Base-by-base conservation (phyloP, 2,329 filamentous ascomycete species). In the Phoma sp. region DNA sequence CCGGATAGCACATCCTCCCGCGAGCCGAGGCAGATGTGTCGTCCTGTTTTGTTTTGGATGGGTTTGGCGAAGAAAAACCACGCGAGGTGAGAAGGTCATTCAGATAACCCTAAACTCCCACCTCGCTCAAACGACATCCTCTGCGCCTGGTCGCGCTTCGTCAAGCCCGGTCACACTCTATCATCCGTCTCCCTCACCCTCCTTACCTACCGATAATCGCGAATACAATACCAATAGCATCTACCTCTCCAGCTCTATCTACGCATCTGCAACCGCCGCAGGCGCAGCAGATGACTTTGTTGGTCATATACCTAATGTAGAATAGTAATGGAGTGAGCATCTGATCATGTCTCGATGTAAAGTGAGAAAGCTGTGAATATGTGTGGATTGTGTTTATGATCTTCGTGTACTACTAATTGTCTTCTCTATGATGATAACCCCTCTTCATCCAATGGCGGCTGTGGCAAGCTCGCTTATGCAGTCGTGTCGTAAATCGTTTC, bases 1-100 rank as follows among this genome's bases (percentile, higher is more conserved):
- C 66, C 62, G 66, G 72, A 74, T 69, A 73, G 69, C 65, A 65
- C 63, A 62, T 68, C 55, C 68, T 65, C 64, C 62, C 59, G 57
- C 64, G 63, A 67, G 56, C 65, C 56, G 58, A 56, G 54, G 64
- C 62, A 65, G 62, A 60, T 57, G 57, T 63, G 61, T 60, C 63
- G 61, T 71, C 67, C 59, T 64, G 59, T 63, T 61, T 59, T 37
- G 54, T 54, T 53, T 53, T 52, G 32, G 38, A 54, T 61, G 57
- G 58, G 58, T 42, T 57, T 56, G 55, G 34, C 39, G 39, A 54
- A 46, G 51, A 49, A 30, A 10, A 37, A 20, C 20, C 33, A n/a
- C 32, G 32, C 37, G 29, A 49, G 34, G 33, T 32, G 45, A 32
- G 39, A 48, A 39, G 45, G 33, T 34, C 21, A 26, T 29, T 38